A percentile compares a stretch with the other conserved stretches of the same genome.
Conservation (phyloP, 1,139 yeast genomes). For the Barnettozyma hawaiiensis region DNA sequence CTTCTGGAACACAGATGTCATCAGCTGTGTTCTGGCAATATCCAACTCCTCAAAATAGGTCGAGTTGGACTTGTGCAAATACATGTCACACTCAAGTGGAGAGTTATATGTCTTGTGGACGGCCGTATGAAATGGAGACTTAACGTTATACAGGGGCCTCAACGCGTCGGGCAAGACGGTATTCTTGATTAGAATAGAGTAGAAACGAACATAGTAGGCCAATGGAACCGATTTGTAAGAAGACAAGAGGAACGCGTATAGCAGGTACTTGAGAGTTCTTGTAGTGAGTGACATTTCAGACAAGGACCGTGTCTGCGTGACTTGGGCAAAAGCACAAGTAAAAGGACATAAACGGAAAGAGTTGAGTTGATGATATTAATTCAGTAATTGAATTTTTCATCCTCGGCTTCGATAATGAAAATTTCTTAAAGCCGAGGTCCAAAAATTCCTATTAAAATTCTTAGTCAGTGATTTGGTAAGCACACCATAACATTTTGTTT, state of each 20-base stretch:
- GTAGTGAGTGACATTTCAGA: slow-evolving; percentile 4
- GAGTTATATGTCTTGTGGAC: slow-evolving; percentile 56
- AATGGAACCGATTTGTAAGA: slow-evolving; percentile 61
- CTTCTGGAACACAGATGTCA: slow-evolving; percentile 50
- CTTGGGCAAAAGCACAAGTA: too few relatives aligned
- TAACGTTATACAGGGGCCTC: slow-evolving; percentile 5
- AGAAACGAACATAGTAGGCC: slow-evolving; percentile 61
- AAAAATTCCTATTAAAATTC: too few relatives aligned
- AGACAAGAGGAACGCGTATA: slow-evolving; percentile 13
- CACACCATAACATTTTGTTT: too few relatives aligned
- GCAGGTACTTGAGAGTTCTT: slow-evolving; percentile 10
- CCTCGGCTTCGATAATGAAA: too few relatives aligned
- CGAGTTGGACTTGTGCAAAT: slow-evolving; percentile 80
- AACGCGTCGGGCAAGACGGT: slow-evolving; percentile 29
- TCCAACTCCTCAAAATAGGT: slow-evolving; percentile 85
- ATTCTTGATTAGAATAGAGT: slow-evolving; percentile 38
- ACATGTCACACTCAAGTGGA: slow-evolving; percentile 77
- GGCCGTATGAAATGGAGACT: slow-evolving; percentile 12
- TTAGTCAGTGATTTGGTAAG: too few relatives aligned
- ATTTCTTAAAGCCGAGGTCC: too few relatives aligned
- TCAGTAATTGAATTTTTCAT: too few relatives aligned
- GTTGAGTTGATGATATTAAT: too few relatives aligned
- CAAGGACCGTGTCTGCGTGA: too few relatives aligned
- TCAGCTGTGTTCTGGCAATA: slow-evolving; percentile 62
- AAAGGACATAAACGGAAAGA: too few relatives aligned